Percentiles rank a stretch among this genome's conserved stretches.
Evolutionary conservation across 495 filamentous ascomycete genomes (phyloP).

Genomic region (Cladorrhinum samala): DNA sequence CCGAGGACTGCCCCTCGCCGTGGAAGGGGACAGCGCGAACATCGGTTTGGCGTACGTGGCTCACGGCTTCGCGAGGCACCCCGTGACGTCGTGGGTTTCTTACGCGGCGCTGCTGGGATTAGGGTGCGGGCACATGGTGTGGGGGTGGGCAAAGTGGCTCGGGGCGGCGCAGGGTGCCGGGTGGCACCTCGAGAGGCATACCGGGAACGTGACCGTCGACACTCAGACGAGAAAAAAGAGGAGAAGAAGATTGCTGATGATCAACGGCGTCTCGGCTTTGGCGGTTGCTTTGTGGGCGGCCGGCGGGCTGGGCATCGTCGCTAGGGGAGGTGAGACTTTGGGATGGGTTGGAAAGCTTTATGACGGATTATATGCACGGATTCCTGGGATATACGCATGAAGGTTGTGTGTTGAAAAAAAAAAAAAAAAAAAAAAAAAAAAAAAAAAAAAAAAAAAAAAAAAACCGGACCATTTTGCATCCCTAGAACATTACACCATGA

Average conservation of each 20-base stretch:
- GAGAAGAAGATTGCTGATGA: constrained; percentile 59
- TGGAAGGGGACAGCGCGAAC: constrained; percentile 77
- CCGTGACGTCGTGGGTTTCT: constrained; percentile 56
- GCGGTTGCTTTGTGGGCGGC: constrained; percentile 67
- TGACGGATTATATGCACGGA: constrained; percentile 49
- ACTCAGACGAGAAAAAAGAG: constrained; percentile 38
- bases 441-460: not conserved
- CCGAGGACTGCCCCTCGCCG: constrained; percentile 59
- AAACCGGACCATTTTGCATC: not conserved
- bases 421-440: not conserved
- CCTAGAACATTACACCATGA: constrained; percentile 7
- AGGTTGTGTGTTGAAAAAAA: not conserved
- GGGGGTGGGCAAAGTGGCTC: constrained; percentile 76
- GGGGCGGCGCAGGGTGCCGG: constrained; percentile 40
- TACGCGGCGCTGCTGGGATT: constrained; percentile 63
- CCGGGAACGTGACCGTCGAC: constrained; percentile 26
- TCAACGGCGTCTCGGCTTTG: constrained; percentile 56
- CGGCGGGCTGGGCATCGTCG: constrained; percentile 72
- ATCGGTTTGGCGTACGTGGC: constrained; percentile 74
- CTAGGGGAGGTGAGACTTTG: constrained; percentile 57
- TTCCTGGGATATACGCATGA: constrained; percentile 21
- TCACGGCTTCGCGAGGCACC: constrained; percentile 74
- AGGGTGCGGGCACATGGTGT: constrained; percentile 73
- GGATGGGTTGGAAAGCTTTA: constrained; percentile 79
- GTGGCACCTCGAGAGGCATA: constrained; percentile 20